A percentile compares a stretch with the other conserved stretches of the same genome.
Conservation (phyloP, 2,329 filamentous ascomycete genomes). For the Trichophyton simii region DNA sequence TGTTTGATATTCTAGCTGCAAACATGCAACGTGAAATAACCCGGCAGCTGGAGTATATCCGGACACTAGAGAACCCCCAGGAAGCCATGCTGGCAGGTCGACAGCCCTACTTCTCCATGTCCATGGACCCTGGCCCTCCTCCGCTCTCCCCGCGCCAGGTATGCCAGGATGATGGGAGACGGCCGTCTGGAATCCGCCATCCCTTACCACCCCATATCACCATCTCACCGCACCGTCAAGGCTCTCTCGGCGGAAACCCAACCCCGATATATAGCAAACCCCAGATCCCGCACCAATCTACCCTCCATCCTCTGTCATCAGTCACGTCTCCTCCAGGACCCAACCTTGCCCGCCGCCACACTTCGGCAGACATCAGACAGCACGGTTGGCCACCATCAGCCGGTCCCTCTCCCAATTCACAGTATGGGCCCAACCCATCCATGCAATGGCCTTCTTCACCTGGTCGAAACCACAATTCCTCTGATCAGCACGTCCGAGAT, state of each 20-base stretch:
- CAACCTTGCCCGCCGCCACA: conserved; percentile 72
- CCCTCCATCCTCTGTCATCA: conserved; percentile 42
- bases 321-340: conserved; percentile 46
- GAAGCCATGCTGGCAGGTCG: conserved; percentile 54
- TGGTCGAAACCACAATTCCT: conserved; percentile 37
- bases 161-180: conserved; percentile 69
- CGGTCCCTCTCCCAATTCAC: conserved; percentile 41
- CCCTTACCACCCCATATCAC: conserved; percentile 72
- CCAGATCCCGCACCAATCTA: conserved; percentile 49
- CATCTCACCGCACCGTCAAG: conserved; percentile 66
- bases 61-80: conserved; percentile 46
- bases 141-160: conserved; percentile 81
- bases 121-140: conserved; percentile 49
- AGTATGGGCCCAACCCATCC: conserved; percentile 51
- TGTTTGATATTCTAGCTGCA: conserved; percentile 30
- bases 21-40: conserved; percentile 52
- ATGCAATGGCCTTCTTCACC: conserved; percentile 57
- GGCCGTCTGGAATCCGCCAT: conserved; percentile 58
- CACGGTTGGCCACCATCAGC: conserved; percentile 55
- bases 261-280: conserved; percentile 60
- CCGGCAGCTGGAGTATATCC: conserved; percentile 47
- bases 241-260: conserved; percentile 65
- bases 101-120: conserved; percentile 51
- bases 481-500: conserved; percentile 52
- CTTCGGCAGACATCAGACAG: conserved; percentile 86